Evolutionary conservation across 441 rosid species (phyloP), one percentile per base, ranked within the genome.

Genomic region (Gossypium trilobum): DNA sequence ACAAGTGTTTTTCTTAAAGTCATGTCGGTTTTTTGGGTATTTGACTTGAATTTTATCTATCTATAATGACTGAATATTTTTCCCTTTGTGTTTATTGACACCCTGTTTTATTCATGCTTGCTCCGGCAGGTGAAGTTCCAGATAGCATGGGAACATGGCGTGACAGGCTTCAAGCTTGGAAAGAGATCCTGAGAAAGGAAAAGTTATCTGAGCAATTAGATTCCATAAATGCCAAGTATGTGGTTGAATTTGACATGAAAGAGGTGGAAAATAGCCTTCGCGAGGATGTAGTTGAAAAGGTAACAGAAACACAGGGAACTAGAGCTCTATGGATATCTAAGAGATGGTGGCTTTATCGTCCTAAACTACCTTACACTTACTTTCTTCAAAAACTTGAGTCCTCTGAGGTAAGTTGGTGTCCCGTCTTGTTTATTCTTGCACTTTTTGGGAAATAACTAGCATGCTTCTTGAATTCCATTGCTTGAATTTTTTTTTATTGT

Each of bases 321-420:
- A 86, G 95, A 80, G 97, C 92, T 71, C 87, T 88, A 50, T 93
- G 98, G 98, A 93, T 93, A 82, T 84, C 98, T 48, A 93, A 93
- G 85, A 88, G 98, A 84, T 94, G 98, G 98, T 94, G 98, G 98
- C 88, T 85, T 31, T 91, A 91, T 80, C 97, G 95, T 77, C 98
- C 98, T 67, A 89, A 85, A 80, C 86, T 94, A 80, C 96, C 97
- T 19, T 94, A 94, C 72, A 90, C 93, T 57, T 94, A 89, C 83
- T 90, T 94, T 81, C 96, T 91, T 73, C 89, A 94, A 69, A 94
- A 91, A 80, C 95, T 94, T 75, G 98, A 94, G 79, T 74, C 82
- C 67, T 94, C 96, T 14, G 98, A 94, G 90, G 98, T 87, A 81
- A 69, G 68, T 13, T 48, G 4, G 39, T 27, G 10, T 72, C 16